Evolutionary conservation across 176 grass and related monocot species (phyloP).

Genomic region (Eragrostis curvula): DNA sequence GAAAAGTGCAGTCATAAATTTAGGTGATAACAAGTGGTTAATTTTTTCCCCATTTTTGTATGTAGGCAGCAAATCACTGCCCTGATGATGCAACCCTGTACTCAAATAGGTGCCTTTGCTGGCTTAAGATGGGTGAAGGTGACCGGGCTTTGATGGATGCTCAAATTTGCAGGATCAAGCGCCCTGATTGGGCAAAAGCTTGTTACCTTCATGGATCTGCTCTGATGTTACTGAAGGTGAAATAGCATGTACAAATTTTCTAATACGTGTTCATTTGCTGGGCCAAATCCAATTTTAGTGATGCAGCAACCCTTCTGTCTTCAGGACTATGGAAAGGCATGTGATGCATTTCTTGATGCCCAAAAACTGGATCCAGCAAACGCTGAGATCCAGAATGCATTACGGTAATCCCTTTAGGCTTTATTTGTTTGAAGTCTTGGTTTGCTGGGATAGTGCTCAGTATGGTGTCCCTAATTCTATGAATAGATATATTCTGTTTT

Average conservation of each 20-base stretch:
- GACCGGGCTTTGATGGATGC: slow-evolving; percentile 37
- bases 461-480: neutral
- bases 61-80: slow-evolving; percentile 20
- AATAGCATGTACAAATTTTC: neutral
- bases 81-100: slow-evolving; percentile 27
- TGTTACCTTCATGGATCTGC: slow-evolving; percentile 50
- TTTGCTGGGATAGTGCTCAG: neutral
- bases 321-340: slow-evolving; percentile 54
- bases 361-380: slow-evolving; percentile 44
- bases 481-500: neutral
- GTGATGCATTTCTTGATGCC: slow-evolving; percentile 45
- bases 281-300: slow-evolving; percentile 13
- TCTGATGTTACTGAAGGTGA: slow-evolving; percentile 52
- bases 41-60: neutral
- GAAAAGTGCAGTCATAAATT: too few relatives aligned
- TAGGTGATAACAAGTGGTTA: too few relatives aligned
- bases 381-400: slow-evolving; percentile 26
- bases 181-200: slow-evolving; percentile 46
- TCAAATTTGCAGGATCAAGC: slow-evolving; percentile 26
- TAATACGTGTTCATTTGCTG: neutral
- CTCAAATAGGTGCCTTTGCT: slow-evolving; percentile 56
- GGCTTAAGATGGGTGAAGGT: slow-evolving; percentile 42
- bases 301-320: neutral
- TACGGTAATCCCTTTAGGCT: slow-evolving; percentile 16
- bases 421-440: neutral